phyloP scores from a whole-genome alignment of 2,329 filamentous ascomycete species.

The Bipolaris bicolor region DNA sequence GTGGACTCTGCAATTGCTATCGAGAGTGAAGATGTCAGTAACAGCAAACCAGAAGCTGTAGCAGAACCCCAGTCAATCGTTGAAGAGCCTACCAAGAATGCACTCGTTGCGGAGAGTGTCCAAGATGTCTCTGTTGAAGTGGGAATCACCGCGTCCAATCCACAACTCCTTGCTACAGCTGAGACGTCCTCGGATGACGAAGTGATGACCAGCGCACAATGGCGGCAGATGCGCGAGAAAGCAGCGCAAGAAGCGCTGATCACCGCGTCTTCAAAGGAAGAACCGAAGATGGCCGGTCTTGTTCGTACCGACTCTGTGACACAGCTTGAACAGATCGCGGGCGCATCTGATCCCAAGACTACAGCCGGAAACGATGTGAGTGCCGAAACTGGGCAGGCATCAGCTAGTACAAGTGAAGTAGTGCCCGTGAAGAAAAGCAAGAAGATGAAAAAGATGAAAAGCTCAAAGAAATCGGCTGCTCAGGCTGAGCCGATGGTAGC shows the following conservation, averaged over 20 bases:
- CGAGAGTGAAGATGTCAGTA: no score
- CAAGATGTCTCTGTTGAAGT: conserved; percentile 1
- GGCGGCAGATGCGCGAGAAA: conserved; percentile 21
- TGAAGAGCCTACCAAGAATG: no score
- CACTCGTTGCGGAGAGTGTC: no score
- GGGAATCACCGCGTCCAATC: conserved; percentile 12
- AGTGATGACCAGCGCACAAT: conserved; percentile 23
- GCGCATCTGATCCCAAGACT: background rate
- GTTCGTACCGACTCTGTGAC: conserved; percentile 24
- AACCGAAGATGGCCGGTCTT: conserved; percentile 1
- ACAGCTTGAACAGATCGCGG: conserved; percentile 11
- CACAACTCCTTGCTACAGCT: conserved; percentile 3
- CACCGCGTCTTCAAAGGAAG: background rate
- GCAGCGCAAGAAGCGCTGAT: background rate
- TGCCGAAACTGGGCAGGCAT: no score
- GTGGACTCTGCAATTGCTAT: background rate
- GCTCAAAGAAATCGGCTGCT: no score
- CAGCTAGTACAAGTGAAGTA: no score
- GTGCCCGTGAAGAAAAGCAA: no score
- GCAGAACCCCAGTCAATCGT: no score
- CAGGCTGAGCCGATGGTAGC: no score
- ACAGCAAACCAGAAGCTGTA: no score
- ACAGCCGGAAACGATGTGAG: background rate
- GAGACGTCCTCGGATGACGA: conserved; percentile 29
- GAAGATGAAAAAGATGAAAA: no score